phyloP scores from a whole-genome alignment of 2,329 filamentous ascomycete species.

The Pseudohalonectria lignicola region DNA sequence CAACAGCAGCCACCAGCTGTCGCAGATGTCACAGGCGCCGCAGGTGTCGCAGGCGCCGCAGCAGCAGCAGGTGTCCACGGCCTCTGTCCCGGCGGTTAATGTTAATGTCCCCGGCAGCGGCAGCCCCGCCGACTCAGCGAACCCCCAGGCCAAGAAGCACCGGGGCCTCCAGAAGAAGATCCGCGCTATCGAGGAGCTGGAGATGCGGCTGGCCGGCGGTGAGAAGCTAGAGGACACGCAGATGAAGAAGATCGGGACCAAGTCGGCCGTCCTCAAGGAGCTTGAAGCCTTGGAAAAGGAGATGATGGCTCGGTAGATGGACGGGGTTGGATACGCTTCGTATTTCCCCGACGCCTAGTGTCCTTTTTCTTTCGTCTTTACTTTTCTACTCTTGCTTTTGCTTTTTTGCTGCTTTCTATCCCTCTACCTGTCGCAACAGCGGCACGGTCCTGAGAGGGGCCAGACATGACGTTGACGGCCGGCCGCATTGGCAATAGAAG shows the following conservation, averaged over 20 bases:
- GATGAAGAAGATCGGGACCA: slow-evolving; percentile 94
- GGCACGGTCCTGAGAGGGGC: too few relatives aligned
- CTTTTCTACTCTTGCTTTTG: too few relatives aligned
- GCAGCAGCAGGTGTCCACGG: slow-evolving; percentile 12
- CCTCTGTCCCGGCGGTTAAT: slow-evolving; percentile 26
- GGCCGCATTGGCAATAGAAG: too few relatives aligned
- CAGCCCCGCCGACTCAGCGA: slow-evolving; percentile 38
- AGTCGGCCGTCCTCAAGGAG: slow-evolving; percentile 74
- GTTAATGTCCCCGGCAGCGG: slow-evolving; percentile 28
- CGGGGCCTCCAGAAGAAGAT: slow-evolving; percentile 93
- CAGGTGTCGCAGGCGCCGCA: neutral
- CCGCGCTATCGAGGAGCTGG: slow-evolving; percentile 91
- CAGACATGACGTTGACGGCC: too few relatives aligned
- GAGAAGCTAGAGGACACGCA: slow-evolving; percentile 98
- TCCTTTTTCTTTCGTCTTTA: neutral
- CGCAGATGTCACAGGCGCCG: neutral
- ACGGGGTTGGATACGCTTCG: too few relatives aligned
- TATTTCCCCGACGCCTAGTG: too few relatives aligned
- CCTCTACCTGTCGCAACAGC: too few relatives aligned
- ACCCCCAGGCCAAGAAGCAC: slow-evolving; percentile 86
- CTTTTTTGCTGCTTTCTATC: too few relatives aligned
- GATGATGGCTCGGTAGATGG: neutral
- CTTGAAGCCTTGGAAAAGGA: slow-evolving; percentile 48
- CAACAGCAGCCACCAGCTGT: neutral
- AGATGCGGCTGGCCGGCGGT: slow-evolving; percentile 88